These are phyloP conservation scores for Suhomyces chickasaworum DNA, from an alignment of 1,139 yeast species.

Conservation along the genomic window DNA sequence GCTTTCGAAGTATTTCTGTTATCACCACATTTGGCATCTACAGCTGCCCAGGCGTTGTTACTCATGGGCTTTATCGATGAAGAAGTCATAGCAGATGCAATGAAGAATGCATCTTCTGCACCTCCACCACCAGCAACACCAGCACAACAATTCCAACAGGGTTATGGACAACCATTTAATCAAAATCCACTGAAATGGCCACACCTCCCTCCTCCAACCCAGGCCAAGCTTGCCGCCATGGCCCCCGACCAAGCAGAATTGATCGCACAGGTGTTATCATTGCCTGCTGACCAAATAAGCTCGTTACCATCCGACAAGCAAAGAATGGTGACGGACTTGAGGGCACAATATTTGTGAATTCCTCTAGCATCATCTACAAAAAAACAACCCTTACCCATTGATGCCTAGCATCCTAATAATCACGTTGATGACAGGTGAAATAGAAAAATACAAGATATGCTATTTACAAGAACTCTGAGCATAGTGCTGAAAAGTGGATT, in stretches of 20 bases:
- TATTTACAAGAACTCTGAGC: neutral
- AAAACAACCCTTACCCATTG: too few species aligned
- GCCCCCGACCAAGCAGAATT: constrained; percentile 62
- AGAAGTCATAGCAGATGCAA: constrained; percentile 56
- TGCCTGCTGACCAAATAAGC: constrained; percentile 57
- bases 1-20: constrained; percentile 55
- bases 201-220: constrained; percentile 50
- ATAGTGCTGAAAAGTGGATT: too few species aligned
- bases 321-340: constrained; percentile 57
- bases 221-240: constrained; percentile 48
- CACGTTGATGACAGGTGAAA: too few species aligned
- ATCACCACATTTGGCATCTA: constrained; percentile 60
- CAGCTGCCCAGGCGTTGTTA: constrained; percentile 73
- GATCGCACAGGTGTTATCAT: constrained; percentile 62
- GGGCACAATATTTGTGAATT: constrained; percentile 56
- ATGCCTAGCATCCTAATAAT: too few species aligned
- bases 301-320: constrained; percentile 62
- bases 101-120: constrained; percentile 34
- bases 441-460: neutral
- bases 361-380: too few species aligned
- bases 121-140: constrained; percentile 22
- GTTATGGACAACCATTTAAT: constrained; percentile 8
- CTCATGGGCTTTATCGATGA: constrained; percentile 74
- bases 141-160: constrained; percentile 11
- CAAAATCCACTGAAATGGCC: constrained; percentile 43